Conservation (phyloP, 2,329 filamentous ascomycete genomes). For the Trichoderma sp. region DNA sequence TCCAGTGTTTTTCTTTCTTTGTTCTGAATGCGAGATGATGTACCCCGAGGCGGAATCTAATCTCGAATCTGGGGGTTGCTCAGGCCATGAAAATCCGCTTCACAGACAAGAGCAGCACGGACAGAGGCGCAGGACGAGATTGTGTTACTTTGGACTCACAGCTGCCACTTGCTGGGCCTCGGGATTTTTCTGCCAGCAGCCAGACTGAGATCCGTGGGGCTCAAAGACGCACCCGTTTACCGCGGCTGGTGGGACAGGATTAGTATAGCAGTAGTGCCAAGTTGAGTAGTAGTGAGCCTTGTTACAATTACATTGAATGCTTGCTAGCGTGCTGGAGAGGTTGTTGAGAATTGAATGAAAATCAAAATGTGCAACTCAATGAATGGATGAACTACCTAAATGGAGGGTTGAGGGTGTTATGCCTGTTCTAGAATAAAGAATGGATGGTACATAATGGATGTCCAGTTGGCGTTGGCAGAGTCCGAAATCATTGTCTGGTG, state of each 20-base stretch:
- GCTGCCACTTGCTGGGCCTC: neutral
- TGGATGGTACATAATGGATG: neutral
- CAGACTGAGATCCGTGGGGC: slow-evolving; percentile 8
- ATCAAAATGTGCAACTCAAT: neutral
- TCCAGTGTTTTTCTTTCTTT: neutral
- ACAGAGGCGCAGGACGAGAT: neutral
- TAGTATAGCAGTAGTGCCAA: neutral
- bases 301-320: neutral
- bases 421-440: neutral
- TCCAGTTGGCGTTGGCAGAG: neutral
- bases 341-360: neutral
- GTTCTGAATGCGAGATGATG: slow-evolving; percentile 13
- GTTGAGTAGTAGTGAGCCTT: neutral
- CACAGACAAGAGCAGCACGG: neutral
- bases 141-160: neutral
- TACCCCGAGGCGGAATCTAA: slow-evolving; percentile 3
- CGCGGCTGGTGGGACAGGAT: slow-evolving; percentile 1
- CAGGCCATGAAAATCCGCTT: slow-evolving; percentile 1
- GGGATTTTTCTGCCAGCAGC: neutral
- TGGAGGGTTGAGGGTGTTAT: neutral
- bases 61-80: slow-evolving; percentile 15
- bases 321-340: neutral
- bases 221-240: neutral
- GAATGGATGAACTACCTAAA: neutral
- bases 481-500: neutral